Evolutionary conservation across 164 flowering plant genomes (phyloP), one percentile per base, ranked within the genome.

Genomic region (Buxus sempervirens): DNA sequence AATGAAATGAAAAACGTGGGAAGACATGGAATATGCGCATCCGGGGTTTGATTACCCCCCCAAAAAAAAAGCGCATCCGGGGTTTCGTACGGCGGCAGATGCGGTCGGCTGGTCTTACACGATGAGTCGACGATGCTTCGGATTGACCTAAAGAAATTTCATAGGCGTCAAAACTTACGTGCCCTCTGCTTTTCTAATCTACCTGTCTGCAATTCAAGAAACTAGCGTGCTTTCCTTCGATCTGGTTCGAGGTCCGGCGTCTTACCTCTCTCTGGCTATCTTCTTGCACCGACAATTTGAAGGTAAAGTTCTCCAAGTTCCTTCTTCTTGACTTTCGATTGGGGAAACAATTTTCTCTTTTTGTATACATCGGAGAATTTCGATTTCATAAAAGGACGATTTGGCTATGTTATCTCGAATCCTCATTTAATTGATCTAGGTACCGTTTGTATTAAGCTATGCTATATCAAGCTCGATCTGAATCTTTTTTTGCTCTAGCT

Each of bases 31-130:
- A n/a, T n/a, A n/a, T n/a, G n/a, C n/a, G n/a, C n/a, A n/a, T n/a
- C n/a, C n/a, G n/a, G n/a, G n/a, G n/a, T n/a, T n/a, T n/a, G n/a
- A n/a, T n/a, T n/a, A n/a, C n/a, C n/a, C n/a, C n/a, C n/a, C 38
- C 5, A 32, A 32, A 7, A 32, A 32, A 32, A 3, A 32, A 32
- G 38, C 38, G 38, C 38, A 32, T 7, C 38, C n/a, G 57, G 62
- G 73, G 62, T 73, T 69, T 73, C 53, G 71, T 72, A 57, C 76
- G 71, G 67, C 62, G 68, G 69, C 55, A 48, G 66, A 54, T n/a
- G 67, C 74, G 81, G 73, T 74, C 58, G 73, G 69, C 68, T 60
- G 36, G 22, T 41, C 58, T 21, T 62, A 58, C 72, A 58, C 69
- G 72, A 45, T 57, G 58, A 5, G 55, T 53, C 49, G 32, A n/a